phyloP scores from a whole-genome alignment of 2,329 filamentous ascomycete genomes.

The Penicillium rolfsii region DNA sequence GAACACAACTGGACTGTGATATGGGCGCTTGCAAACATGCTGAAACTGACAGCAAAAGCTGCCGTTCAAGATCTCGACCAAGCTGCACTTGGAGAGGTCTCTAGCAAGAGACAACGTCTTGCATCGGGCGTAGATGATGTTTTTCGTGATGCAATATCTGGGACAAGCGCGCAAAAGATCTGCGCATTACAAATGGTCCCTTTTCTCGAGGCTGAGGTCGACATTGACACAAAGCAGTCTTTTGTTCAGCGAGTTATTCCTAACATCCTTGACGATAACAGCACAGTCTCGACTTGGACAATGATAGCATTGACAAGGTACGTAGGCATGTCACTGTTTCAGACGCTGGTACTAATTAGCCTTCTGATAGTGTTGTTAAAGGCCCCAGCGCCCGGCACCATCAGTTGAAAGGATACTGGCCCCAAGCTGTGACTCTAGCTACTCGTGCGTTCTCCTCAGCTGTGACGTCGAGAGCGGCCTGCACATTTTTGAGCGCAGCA shows the following conservation, averaged over 20 bases:
- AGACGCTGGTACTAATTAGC: constrained; percentile 12
- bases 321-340: constrained; percentile 30
- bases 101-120: constrained; percentile 43
- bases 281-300: constrained; percentile 73
- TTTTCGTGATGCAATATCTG: constrained; percentile 39
- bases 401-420: constrained; percentile 62
- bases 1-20: constrained; percentile 47
- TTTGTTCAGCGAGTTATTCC: constrained; percentile 62
- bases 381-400: constrained; percentile 41
- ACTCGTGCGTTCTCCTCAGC: constrained; percentile 71
- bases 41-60: constrained; percentile 43
- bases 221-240: constrained; percentile 57
- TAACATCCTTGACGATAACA: constrained; percentile 71
- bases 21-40: constrained; percentile 44
- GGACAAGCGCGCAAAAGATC: constrained; percentile 46
- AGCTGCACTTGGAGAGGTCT: constrained; percentile 17
- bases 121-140: constrained; percentile 43
- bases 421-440: constrained; percentile 74
- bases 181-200: constrained; percentile 60
- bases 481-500: constrained; percentile 70
- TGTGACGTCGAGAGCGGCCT: constrained; percentile 74
- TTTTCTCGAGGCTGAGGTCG: constrained; percentile 53
- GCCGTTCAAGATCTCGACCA: constrained; percentile 14
- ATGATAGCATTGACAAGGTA: constrained; percentile 81
- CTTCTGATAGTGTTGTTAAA: constrained; percentile 37